A percentile compares a stretch with the other conserved stretches of the same genome.
Evolutionary conservation across 2,329 filamentous ascomycete species (phyloP).

Genomic region (Bimuria novae-zelandiae): DNA sequence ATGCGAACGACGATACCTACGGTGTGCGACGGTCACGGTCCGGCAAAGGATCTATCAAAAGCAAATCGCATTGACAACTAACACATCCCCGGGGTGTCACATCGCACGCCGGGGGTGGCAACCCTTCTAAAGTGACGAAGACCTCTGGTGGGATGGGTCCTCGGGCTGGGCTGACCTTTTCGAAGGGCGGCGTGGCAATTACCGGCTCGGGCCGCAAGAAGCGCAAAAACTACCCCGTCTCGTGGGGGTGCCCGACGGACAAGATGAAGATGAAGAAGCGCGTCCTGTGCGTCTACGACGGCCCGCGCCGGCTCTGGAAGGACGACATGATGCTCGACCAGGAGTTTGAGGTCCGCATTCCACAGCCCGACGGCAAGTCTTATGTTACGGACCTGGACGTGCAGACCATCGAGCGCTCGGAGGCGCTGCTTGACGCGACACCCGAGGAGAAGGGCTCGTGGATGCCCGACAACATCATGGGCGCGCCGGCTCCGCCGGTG

Average conservation of each 20-base stretch:
- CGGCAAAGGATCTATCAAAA: conserved; percentile 56
- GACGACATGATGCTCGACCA: conserved; percentile 99
- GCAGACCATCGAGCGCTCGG: conserved; percentile 84
- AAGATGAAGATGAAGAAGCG: conserved; percentile 99
- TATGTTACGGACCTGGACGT: conserved; percentile 95
- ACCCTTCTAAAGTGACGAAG: conserved; percentile 46
- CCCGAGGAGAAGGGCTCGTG: conserved; percentile 87
- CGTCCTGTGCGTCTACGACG: conserved; percentile 90
- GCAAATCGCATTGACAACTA: conserved; percentile 55
- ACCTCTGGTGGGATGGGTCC: conserved; percentile 34
- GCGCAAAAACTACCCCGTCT: conserved; percentile 88
- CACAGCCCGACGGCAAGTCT: conserved; percentile 67
- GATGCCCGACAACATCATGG: conserved; percentile 70
- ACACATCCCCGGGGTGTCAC: conserved; percentile 56
- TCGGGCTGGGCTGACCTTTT: conserved; percentile 72
- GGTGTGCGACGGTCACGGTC: conserved; percentile 52
- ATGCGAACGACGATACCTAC: conserved; percentile 59
- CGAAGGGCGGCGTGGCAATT: conserved; percentile 72
- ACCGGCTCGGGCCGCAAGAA: conserved; percentile 73
- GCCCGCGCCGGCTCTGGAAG: conserved; percentile 84
- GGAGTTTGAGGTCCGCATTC: conserved; percentile 89
- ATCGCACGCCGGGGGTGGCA: conserved; percentile 44
- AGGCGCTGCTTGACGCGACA: conserved; percentile 78
- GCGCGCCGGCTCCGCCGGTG: neutral
- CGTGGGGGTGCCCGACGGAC: conserved; percentile 88